Evolutionary conservation across 2,329 filamentous ascomycete genomes (phyloP).

Genomic region (Cladosporium sp.): DNA sequence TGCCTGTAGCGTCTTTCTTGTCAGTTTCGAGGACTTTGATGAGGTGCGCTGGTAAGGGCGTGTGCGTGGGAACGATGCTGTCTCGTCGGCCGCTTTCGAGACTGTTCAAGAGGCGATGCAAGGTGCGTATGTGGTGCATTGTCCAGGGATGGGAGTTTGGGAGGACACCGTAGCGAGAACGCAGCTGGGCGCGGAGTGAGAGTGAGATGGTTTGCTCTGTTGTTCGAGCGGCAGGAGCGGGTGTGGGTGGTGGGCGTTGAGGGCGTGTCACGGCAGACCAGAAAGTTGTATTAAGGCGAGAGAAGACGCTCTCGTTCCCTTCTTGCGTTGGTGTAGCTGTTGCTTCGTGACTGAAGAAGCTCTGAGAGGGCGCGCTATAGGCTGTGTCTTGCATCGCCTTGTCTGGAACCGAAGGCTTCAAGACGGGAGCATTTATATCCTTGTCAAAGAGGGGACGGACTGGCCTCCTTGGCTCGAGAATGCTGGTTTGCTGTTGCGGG

Average conservation of each 20-base stretch:
- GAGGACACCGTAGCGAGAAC: slow-evolving; percentile 33
- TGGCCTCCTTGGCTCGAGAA: slow-evolving; percentile 14
- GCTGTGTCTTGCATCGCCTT: background rate
- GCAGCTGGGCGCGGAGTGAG: slow-evolving; percentile 25
- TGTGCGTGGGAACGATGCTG: slow-evolving; percentile 26
- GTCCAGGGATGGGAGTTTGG: slow-evolving; percentile 30
- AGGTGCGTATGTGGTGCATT: slow-evolving; percentile 32
- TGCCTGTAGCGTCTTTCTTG: slow-evolving; percentile 18
- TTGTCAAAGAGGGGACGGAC: slow-evolving; percentile 25
- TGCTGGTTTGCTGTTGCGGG: slow-evolving; percentile 11
- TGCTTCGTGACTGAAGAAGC: slow-evolving; percentile 5
- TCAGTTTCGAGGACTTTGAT: slow-evolving; percentile 15
- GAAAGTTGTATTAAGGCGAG: slow-evolving; percentile 23
- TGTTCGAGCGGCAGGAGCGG: slow-evolving; percentile 3
- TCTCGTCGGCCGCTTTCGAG: slow-evolving; percentile 21
- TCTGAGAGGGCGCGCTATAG: background rate
- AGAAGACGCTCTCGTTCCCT: slow-evolving; percentile 18
- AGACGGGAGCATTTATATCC: slow-evolving; percentile 29
- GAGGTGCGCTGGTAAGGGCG: slow-evolving; percentile 21
- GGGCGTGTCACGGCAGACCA: slow-evolving; percentile 27
- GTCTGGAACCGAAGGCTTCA: slow-evolving; percentile 20
- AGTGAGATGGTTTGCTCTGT: slow-evolving; percentile 16
- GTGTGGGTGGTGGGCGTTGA: slow-evolving; percentile 17
- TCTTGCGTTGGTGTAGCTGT: background rate
- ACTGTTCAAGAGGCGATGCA: slow-evolving; percentile 35